Evolutionary conservation across 345 rosid genomes (phyloP), one percentile per base, ranked within the genome.

Genomic region (Pugionium cornutum): DNA sequence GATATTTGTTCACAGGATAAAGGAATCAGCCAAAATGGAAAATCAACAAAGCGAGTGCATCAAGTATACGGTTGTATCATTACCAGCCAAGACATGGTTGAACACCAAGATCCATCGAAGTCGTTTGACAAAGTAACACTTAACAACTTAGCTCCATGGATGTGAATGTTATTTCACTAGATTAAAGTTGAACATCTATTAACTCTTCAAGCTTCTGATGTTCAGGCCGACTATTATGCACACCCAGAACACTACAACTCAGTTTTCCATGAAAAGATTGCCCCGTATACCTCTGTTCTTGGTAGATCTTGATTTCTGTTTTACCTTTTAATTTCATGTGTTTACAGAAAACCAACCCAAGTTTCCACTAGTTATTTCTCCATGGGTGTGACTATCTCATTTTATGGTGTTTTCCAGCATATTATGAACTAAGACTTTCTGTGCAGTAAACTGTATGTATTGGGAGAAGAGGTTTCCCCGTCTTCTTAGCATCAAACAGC

Each of bases 391-490:
- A 34, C 8, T 37, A 61, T 44, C 11, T 35, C 53, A 52, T 7
- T 34, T 49, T 57, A 41, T n/a, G 52, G 18, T 8, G 5, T 61
- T 51, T 40, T 64, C 6, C 18, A 37, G 46, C 34, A 1, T 29
- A 6, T 46, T 4, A 1, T 9, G 60, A 52, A 53, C 56, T 51
- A 61, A 32, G 51, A 64, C 51, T 58, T 50, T 69, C 10, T 4
- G 45, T 75, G 63, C 82, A 92, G 98, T 92, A 32, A 92, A 92
- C 76, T 89, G 98, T 82, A 87, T 89, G 89, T 92, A 92, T 53
- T 92, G 98, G 98, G 98, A 92, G 78, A 80, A 77, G 73, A 80
- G 97, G 59, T 92, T 86, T 81, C 97, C 97, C 1, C 79, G 82
- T 44, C 77, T 92, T 67, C 72, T 92, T 63, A 87, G 80, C 80